A percentile compares a stretch with the other conserved stretches of the same genome.
phyloP scores from a whole-genome alignment of 176 grass and related monocot genomes.

The Leersia perrieri region DNA sequence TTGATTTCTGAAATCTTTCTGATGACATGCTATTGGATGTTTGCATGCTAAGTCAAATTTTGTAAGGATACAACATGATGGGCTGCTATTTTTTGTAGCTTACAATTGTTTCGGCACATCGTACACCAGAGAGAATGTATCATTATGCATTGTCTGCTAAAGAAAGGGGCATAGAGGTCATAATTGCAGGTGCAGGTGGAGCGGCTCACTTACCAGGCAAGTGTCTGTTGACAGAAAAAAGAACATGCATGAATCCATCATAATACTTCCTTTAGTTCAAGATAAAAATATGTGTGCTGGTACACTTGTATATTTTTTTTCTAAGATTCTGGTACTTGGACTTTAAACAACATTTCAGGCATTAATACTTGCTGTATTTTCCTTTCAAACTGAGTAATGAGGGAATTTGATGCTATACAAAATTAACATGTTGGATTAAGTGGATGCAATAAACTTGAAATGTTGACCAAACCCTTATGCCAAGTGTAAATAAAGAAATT shows the following conservation, averaged over 20 bases:
- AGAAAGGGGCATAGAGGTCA: conserved; percentile 74
- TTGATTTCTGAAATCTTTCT: conserved; percentile 23
- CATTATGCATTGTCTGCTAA: conserved; percentile 67
- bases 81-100: conserved; percentile 46
- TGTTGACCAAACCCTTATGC: not conserved
- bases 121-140: conserved; percentile 82
- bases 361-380: not conserved
- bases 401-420: not conserved
- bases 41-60: not conserved
- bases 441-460: not conserved
- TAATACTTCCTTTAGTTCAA: not conserved
- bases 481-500: not conserved
- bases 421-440: not conserved
- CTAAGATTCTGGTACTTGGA: not conserved
- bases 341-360: conserved; percentile 5
- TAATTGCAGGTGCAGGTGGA: conserved; percentile 92
- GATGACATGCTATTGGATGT: conserved; percentile 11
- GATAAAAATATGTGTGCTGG: not conserved
- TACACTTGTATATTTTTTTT: not conserved
- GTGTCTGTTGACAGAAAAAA: conserved; percentile 9
- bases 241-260: not conserved
- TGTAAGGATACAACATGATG: conserved; percentile 9
- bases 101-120: conserved; percentile 91
- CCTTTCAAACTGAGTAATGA: not conserved
- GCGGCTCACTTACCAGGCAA: conserved; percentile 91